Percentiles rank a stretch among this genome's conserved stretches.
phyloP scores from a whole-genome alignment of 2,329 filamentous ascomycete genomes.

The Apiospora kogelbergensis region DNA sequence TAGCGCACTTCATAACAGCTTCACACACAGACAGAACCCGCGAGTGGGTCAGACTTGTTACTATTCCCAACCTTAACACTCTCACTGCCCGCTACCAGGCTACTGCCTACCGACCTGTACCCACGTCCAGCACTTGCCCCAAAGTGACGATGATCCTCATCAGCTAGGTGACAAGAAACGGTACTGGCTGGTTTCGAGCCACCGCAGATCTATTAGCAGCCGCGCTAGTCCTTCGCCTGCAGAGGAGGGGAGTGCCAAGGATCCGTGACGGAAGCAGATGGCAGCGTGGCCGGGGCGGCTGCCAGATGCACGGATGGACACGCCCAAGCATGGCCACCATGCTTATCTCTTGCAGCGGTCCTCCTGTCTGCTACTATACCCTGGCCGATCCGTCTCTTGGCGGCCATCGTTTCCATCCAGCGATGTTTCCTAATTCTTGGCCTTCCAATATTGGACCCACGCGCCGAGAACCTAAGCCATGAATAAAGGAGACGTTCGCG shows the following conservation, averaged over 20 bases:
- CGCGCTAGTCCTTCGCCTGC: not conserved
- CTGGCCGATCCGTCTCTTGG: not conserved
- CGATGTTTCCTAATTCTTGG: constrained; percentile 7
- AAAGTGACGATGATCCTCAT: not conserved
- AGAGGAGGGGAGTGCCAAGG: not conserved
- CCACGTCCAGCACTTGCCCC: not conserved
- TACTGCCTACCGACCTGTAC: not conserved
- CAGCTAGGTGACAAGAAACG: constrained; percentile 2
- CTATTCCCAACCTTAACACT: constrained; percentile 5
- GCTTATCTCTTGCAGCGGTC: not conserved
- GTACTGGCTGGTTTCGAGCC: not conserved
- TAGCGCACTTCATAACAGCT: not conserved
- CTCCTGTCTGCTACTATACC: constrained; percentile 6
- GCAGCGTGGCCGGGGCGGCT: not conserved
- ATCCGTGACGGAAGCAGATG: not conserved
- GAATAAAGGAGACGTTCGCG: constrained; percentile 5
- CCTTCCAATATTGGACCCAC: not conserved
- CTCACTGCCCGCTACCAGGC: not conserved
- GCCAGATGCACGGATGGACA: not conserved
- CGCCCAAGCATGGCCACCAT: not conserved
- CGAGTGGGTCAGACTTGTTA: constrained; percentile 1
- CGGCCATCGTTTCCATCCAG: constrained; percentile 3
- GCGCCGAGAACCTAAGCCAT: constrained; percentile 4
- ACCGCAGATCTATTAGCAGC: not conserved
- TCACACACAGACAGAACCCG: not conserved